Base-by-base conservation (phyloP, 768 basidiomycete species). In the Hypholoma fasciculare region DNA sequence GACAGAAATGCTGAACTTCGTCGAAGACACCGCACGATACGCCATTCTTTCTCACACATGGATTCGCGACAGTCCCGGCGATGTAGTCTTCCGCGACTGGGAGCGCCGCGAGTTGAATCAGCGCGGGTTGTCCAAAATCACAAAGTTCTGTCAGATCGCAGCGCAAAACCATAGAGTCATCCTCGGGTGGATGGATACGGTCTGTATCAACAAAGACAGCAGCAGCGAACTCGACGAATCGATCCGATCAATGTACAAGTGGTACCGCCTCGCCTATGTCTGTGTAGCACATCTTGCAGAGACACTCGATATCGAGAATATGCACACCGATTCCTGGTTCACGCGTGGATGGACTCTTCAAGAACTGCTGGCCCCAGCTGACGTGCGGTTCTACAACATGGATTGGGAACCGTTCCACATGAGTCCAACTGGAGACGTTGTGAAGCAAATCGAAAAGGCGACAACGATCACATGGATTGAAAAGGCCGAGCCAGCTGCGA, bases 271-370 rank as follows among this genome's bases (percentile, higher is more conserved):
- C 19, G 46, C 62, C 11, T 20, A 38, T 20, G 49, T 60, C 13
- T 63, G 59, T 34, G 54, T 60, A n/a, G 46, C 57, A 11, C 55
- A 56, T 23, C 60, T 61, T 16, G 51, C 56, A n/a, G 47, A 57
- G 12, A 57, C 60, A 16, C 47, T 36, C 5, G 11, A 44, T 37
- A 4, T 60, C 20, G 49, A 54, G 16, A 51, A 52, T 9, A 50
- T 60, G n/a, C 44, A 26, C 11, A 8, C 37, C 3, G 50, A 54
- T 19, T 40, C 56, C 14, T 63, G 62, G 62, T 63, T 63, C 42
- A 63, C 56, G 7, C 59, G 62, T 1, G 62, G 62, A 49, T 63
- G 62, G 59, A 63, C 62, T 0, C 36, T 63, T 19, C 63, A 63
- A 27, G 63, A 63, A 36, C 39, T 63, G 5, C 42, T 63, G 11